These are phyloP conservation scores for Nephromyces sp. DNA, from an alignment of 169 alveolate species.

Conservation along the genomic window DNA sequence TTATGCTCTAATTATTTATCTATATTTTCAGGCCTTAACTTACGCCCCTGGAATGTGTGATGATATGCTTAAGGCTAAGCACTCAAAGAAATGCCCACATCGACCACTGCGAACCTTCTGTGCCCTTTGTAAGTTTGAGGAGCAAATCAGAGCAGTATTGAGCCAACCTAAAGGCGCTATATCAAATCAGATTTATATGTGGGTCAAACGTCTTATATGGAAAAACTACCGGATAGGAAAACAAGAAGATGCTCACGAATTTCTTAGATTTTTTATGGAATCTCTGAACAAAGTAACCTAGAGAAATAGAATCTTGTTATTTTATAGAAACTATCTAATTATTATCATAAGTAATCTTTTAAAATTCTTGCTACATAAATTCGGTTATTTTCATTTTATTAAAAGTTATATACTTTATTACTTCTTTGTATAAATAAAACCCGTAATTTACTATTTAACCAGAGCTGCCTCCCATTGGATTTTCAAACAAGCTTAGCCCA, in stretches of 20 bases:
- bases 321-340: too few species aligned
- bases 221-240: constrained; percentile 32
- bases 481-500: neutral
- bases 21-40: neutral
- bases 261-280: constrained; percentile 40
- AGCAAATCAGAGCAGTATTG: constrained; percentile 34
- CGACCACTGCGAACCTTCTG: constrained; percentile 29
- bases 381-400: too few species aligned
- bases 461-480: constrained; percentile 1
- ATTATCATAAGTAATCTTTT: too few species aligned
- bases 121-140: constrained; percentile 46
- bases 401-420: too few species aligned
- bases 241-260: constrained; percentile 55
- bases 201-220: constrained; percentile 45
- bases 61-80: neutral
- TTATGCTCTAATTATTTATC: too few species aligned
- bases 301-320: too few species aligned
- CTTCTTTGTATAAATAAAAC: too few species aligned
- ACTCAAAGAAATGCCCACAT: neutral
- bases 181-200: constrained; percentile 16
- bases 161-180: constrained; percentile 11
- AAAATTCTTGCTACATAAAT: too few species aligned
- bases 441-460: too few species aligned
- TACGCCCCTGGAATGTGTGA: neutral
- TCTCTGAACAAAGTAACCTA: constrained; percentile 37